phyloP scores from a whole-genome alignment of 495 filamentous ascomycete genomes.

The Daldinia vernicosa region DNA sequence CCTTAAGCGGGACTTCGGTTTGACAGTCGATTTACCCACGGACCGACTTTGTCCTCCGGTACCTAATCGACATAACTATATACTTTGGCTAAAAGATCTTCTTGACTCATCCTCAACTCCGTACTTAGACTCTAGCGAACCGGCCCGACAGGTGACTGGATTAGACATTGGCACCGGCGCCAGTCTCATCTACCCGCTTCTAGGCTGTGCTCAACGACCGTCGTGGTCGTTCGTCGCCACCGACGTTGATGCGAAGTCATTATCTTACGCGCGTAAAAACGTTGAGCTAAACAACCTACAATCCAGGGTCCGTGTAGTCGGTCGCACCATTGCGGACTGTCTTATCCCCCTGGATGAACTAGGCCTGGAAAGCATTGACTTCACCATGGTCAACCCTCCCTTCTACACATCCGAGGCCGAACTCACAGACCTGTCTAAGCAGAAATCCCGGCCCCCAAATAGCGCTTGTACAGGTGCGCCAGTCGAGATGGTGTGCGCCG shows the following conservation, averaged over 20 bases:
- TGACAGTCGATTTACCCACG: constrained; percentile 73
- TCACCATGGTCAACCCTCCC: constrained; percentile 94
- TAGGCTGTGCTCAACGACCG: constrained; percentile 73
- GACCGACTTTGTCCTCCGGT: constrained; percentile 93
- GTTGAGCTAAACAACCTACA: constrained; percentile 69
- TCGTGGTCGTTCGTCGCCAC: constrained; percentile 78
- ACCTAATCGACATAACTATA: constrained; percentile 86
- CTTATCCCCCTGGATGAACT: constrained; percentile 71
- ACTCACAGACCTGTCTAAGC: constrained; percentile 67
- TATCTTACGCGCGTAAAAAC: constrained; percentile 71
- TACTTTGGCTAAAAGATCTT: constrained; percentile 87
- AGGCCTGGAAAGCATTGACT: constrained; percentile 71
- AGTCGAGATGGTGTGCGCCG: constrained; percentile 85
- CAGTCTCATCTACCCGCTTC: constrained; percentile 87
- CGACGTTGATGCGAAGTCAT: constrained; percentile 81
- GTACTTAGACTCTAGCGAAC: constrained; percentile 40
- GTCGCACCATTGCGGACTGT: constrained; percentile 57
- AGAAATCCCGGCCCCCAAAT: constrained; percentile 73
- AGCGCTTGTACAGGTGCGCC: constrained; percentile 84
- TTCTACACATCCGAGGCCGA: constrained; percentile 83
- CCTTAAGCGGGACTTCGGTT: constrained; percentile 76
- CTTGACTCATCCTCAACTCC: constrained; percentile 79
- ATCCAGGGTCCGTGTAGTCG: constrained; percentile 69
- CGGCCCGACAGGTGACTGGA: constrained; percentile 66
- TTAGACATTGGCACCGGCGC: constrained; percentile 94